Conservation (phyloP, 2,329 filamentous ascomycete species). For the Endoconidiophora polonica region DNA sequence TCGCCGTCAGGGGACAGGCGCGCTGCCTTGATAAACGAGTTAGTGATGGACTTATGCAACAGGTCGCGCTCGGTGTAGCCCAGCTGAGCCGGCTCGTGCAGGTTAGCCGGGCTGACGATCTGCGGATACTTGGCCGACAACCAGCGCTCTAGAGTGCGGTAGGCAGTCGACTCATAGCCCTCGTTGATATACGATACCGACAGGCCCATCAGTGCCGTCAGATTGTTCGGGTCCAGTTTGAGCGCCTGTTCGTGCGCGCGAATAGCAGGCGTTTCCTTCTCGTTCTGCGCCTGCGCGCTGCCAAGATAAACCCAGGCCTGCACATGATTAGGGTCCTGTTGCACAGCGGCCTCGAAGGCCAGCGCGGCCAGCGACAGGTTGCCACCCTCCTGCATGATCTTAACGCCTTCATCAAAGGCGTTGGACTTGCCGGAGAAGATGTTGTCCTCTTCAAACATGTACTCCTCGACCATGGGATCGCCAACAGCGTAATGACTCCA, state of each 20-base stretch:
- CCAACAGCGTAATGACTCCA: conserved; percentile 42
- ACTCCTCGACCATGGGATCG: conserved; percentile 71
- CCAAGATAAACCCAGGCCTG: conserved; percentile 91
- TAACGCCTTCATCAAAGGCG: conserved; percentile 82
- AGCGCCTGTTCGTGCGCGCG: conserved; percentile 82
- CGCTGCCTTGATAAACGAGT: conserved; percentile 80
- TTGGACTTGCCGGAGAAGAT: conserved; percentile 66
- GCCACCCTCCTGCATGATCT: conserved; percentile 83
- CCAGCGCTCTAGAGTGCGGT: conserved; percentile 92
- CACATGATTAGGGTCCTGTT: conserved; percentile 72
- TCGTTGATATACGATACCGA: conserved; percentile 98
- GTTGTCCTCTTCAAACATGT: conserved; percentile 91
- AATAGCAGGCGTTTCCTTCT: conserved; percentile 93
- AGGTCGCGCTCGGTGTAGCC: conserved; percentile 87
- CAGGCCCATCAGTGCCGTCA: conserved; percentile 82
- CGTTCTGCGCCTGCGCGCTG: conserved; percentile 88
- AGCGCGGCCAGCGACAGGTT: conserved; percentile 86
- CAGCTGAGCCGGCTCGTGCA: conserved; percentile 64
- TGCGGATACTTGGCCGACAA: conserved; percentile 85
- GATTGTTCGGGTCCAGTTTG: conserved; percentile 72
- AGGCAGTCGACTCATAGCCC: conserved; percentile 92
- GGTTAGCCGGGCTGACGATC: conserved; percentile 54
- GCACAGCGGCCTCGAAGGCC: conserved; percentile 88
- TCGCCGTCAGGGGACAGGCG: conserved; percentile 82
- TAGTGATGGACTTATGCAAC: conserved; percentile 78